Evolutionary conservation across 2,329 filamentous ascomycete species (phyloP).

Genomic region (Penicillium sp.): DNA sequence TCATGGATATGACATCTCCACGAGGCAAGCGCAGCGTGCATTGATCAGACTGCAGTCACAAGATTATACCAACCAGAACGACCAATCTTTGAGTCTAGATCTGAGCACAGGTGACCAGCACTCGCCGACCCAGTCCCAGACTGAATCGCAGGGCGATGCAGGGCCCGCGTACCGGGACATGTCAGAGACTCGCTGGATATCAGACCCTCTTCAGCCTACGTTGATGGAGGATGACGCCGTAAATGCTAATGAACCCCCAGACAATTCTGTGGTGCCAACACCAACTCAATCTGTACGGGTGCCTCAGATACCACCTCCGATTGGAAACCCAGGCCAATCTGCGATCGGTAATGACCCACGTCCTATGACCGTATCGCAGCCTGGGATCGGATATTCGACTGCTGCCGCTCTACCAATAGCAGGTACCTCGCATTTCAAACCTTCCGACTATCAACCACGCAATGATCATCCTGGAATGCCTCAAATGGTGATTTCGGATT

Average conservation of each 20-base stretch:
- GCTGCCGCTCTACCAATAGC: conserved; percentile 19
- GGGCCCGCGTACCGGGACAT: conserved; percentile 27
- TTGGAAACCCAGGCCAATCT: conserved; percentile 24
- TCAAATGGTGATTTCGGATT: conserved; percentile 36
- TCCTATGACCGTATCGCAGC: conserved; percentile 24
- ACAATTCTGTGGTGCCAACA: conserved; percentile 18
- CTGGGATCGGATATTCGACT: conserved; percentile 22
- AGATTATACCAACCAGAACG: conserved; percentile 23
- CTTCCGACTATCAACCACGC: conserved; percentile 23
- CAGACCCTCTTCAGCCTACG: conserved; percentile 28
- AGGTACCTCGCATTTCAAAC: conserved; percentile 24
- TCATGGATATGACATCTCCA: conserved; percentile 43
- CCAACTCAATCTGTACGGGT: conserved; percentile 22
- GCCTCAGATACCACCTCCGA: conserved; percentile 20
- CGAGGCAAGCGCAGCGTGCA: conserved; percentile 41
- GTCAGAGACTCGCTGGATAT: conserved; percentile 35
- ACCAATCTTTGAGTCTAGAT: conserved; percentile 22
- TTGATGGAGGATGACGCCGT: conserved; percentile 30
- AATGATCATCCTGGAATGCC: conserved; percentile 27
- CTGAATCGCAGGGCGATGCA: conserved; percentile 26
- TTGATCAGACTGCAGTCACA: conserved; percentile 38
- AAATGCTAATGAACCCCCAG: conserved; percentile 22
- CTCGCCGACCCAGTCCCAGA: conserved; percentile 25
- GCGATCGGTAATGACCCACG: conserved; percentile 23
- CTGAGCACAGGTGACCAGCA: conserved; percentile 28